Evolutionary conservation across 2,329 filamentous ascomycete species (phyloP).

Genomic region (Hortaea werneckii): DNA sequence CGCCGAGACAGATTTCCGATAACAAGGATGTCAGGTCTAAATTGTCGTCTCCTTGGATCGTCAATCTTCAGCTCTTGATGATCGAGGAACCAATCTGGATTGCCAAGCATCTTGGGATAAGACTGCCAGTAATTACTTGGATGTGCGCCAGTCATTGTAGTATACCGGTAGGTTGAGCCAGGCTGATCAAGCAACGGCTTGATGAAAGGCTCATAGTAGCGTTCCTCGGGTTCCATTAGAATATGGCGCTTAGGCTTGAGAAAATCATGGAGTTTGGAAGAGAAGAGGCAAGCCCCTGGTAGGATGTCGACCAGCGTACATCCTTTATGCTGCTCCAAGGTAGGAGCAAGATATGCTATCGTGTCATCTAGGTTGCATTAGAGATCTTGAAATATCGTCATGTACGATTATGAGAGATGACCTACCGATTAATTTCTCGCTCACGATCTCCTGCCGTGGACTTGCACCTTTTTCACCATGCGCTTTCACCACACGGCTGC

Average conservation of each 20-base stretch:
- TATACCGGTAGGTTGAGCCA: slow-evolving; percentile 40
- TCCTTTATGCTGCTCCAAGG: slow-evolving; percentile 58
- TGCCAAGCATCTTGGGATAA: slow-evolving; percentile 44
- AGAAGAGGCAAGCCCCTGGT: slow-evolving; percentile 72
- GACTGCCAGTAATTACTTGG: slow-evolving; percentile 15
- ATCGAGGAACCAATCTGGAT: slow-evolving; percentile 41
- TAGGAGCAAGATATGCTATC: slow-evolving; percentile 55
- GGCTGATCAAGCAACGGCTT: slow-evolving; percentile 30
- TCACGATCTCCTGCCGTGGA: slow-evolving; percentile 28
- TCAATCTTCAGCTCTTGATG: slow-evolving; percentile 38
- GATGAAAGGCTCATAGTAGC: slow-evolving; percentile 52
- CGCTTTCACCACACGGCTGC: neutral
- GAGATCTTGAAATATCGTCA: too few species aligned
- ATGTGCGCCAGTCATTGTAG: slow-evolving; percentile 17
- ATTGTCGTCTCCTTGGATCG: slow-evolving; percentile 34
- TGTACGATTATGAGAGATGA: too few species aligned
- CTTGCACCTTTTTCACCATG: neutral
- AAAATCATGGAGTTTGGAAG: slow-evolving; percentile 60
- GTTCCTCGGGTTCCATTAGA: slow-evolving; percentile 62
- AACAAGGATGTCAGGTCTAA: slow-evolving; percentile 63
- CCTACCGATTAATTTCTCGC: slow-evolving; percentile 18
- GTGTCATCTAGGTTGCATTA: slow-evolving; percentile 48
- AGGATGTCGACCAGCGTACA: slow-evolving; percentile 84
- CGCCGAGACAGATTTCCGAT: slow-evolving; percentile 28
- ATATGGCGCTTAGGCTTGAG: slow-evolving; percentile 74